Percentiles rank a stretch among this genome's conserved stretches.
Evolutionary conservation across 2,329 filamentous ascomycete genomes (phyloP).

Genomic region (Fusarium protoensiforme): DNA sequence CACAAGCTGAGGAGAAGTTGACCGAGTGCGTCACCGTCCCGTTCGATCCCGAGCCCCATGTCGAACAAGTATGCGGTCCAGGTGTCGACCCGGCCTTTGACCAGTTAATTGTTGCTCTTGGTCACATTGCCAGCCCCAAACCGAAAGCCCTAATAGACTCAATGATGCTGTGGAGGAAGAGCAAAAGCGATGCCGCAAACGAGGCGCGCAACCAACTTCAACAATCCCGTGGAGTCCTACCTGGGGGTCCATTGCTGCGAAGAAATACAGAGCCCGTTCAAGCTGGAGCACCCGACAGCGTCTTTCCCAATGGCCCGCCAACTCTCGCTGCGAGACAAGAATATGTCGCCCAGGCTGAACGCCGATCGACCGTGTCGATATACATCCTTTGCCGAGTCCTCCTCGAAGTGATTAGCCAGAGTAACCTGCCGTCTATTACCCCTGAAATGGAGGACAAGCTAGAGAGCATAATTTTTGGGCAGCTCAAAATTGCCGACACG

Average conservation of each 20-base stretch:
- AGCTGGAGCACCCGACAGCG: constrained; percentile 47
- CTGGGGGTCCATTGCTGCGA: constrained; percentile 66
- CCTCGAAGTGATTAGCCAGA: constrained; percentile 93
- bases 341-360: constrained; percentile 82
- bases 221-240: constrained; percentile 57
- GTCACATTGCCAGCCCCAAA: constrained; percentile 93
- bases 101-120: constrained; percentile 91
- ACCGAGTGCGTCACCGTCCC: constrained; percentile 85
- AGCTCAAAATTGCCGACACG: constrained; percentile 87
- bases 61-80: constrained; percentile 91
- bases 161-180: constrained; percentile 98
- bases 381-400: constrained; percentile 95
- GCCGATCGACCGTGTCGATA: constrained; percentile 92
- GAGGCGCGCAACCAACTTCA: constrained; percentile 71
- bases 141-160: constrained; percentile 96
- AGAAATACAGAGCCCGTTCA: constrained; percentile 81
- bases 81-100: constrained; percentile 91
- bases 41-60: constrained; percentile 82
- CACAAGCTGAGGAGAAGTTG: constrained; percentile 95
- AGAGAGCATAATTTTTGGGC: constrained; percentile 96
- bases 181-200: constrained; percentile 89
- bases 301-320: constrained; percentile 50
- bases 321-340: constrained; percentile 69
- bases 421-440: constrained; percentile 83
- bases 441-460: constrained; percentile 93